phyloP scores from a whole-genome alignment of 2,329 filamentous ascomycete species.

The Exophiala aquamarina region DNA sequence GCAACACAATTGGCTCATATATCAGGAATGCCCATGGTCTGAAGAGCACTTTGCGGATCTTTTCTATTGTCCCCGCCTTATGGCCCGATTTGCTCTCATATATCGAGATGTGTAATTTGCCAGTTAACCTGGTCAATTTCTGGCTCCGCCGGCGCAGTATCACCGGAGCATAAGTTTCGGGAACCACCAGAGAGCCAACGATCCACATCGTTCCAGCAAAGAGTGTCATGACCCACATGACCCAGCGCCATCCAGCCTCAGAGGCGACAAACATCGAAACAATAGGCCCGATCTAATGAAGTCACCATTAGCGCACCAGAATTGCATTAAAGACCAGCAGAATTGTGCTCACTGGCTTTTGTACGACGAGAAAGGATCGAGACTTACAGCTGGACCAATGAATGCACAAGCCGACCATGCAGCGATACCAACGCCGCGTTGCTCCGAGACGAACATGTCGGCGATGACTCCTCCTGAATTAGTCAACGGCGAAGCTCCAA shows the following conservation, averaged over 20 bases:
- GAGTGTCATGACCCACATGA: slow-evolving; percentile 1
- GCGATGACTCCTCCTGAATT: slow-evolving; percentile 8
- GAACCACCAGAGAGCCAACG: neutral
- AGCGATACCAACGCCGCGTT: slow-evolving; percentile 2
- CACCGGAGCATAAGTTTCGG: slow-evolving; percentile 60
- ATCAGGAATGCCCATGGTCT: neutral
- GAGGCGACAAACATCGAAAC: neutral
- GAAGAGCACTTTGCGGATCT: slow-evolving; percentile 2
- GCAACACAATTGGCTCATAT: slow-evolving; percentile 44
- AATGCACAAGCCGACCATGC: slow-evolving; percentile 2
- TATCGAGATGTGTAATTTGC: slow-evolving; percentile 57
- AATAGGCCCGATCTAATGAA: slow-evolving; percentile 1
- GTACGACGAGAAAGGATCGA: neutral
- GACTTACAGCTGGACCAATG: slow-evolving; percentile 7
- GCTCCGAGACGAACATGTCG: slow-evolving; percentile 3
- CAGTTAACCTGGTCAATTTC: slow-evolving; percentile 51
- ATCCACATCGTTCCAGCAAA: slow-evolving; percentile 1
- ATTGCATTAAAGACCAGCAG: too few species aligned
- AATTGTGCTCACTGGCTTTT: too few species aligned
- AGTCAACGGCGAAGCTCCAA: slow-evolving; percentile 50
- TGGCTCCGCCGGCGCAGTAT: slow-evolving; percentile 51
- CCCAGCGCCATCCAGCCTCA: neutral
- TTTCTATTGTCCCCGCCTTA: neutral
- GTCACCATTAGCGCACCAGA: neutral
- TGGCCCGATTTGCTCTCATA: slow-evolving; percentile 40